These are phyloP conservation scores for Colletotrichum cereale DNA, from an alignment of 2,329 filamentous ascomycete genomes.

Conservation along the genomic window DNA sequence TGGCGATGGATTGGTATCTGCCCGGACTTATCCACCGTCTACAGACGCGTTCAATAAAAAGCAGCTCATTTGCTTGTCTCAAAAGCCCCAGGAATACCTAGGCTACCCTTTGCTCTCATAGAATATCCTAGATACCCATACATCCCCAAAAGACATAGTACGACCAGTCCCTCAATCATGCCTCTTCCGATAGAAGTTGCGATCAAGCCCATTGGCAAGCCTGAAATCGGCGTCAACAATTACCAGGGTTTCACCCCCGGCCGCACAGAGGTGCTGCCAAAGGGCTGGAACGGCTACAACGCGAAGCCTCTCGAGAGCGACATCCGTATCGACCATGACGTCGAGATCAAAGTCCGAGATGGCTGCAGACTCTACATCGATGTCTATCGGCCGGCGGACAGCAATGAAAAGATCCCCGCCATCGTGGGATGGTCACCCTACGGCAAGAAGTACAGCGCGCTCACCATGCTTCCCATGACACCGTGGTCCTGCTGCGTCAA, in stretches of 20 bases:
- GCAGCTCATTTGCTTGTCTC: neutral
- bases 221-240: slow-evolving; percentile 44
- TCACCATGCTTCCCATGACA: slow-evolving; percentile 52
- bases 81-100: neutral
- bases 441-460: slow-evolving; percentile 59
- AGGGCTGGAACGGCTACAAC: slow-evolving; percentile 54
- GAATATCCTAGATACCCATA: neutral
- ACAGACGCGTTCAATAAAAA: slow-evolving; percentile 22
- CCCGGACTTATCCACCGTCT: neutral
- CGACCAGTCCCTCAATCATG: slow-evolving; percentile 8
- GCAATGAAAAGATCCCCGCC: slow-evolving; percentile 54
- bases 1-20: neutral
- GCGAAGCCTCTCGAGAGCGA: slow-evolving; percentile 49
- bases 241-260: slow-evolving; percentile 50
- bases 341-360: slow-evolving; percentile 58
- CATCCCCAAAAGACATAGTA: neutral
- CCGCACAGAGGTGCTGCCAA: slow-evolving; percentile 54
- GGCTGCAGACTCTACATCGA: slow-evolving; percentile 58
- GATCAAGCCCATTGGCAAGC: slow-evolving; percentile 43
- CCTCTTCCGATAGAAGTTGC: slow-evolving; percentile 38
- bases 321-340: slow-evolving; percentile 59
- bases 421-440: slow-evolving; percentile 60
- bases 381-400: slow-evolving; percentile 57
- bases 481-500: slow-evolving; percentile 43
- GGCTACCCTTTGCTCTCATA: neutral